Evolutionary conservation across 139 green algal genomes (phyloP).

Genomic region (Micractinium conductrix): DNA sequence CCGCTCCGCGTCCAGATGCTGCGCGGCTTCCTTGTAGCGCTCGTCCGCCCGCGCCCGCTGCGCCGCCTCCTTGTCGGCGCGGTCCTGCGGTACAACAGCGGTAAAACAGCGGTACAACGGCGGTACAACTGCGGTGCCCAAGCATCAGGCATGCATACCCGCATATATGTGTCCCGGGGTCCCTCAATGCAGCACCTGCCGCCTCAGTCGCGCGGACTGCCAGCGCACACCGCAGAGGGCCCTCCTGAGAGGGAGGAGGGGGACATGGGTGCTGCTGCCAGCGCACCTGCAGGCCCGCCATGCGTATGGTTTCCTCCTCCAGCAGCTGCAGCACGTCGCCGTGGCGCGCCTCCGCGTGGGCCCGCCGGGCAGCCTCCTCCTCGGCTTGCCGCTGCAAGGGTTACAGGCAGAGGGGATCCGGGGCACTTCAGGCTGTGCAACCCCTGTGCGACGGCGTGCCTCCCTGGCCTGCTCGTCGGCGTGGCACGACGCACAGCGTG

Average conservation of each 20-base stretch:
- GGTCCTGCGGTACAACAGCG: neutral
- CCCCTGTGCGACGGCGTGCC: no score
- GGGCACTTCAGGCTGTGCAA: no score
- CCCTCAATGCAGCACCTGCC: no score
- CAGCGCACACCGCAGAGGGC: no score
- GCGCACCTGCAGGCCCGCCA: neutral
- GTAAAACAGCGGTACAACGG: no score
- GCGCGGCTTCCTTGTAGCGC: neutral
- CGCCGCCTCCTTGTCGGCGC: neutral
- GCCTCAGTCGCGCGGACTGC: no score
- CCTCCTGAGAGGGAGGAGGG: no score
- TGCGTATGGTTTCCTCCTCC: neutral
- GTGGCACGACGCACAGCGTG: no score
- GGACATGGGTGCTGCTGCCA: no score
- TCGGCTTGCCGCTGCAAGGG: neutral
- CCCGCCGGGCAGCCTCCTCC: neutral
- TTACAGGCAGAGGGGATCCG: neutral
- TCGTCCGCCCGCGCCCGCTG: neutral
- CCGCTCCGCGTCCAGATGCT: constrained; percentile 2
- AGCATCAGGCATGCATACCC: neutral
- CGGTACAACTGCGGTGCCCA: no score
- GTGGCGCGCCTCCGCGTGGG: neutral
- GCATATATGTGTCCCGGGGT: no score
- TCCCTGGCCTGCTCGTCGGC: no score
- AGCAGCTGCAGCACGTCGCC: constrained; percentile 3